Conservation (phyloP, 768 basidiomycete genomes). For the Exidia glandulosa region DNA sequence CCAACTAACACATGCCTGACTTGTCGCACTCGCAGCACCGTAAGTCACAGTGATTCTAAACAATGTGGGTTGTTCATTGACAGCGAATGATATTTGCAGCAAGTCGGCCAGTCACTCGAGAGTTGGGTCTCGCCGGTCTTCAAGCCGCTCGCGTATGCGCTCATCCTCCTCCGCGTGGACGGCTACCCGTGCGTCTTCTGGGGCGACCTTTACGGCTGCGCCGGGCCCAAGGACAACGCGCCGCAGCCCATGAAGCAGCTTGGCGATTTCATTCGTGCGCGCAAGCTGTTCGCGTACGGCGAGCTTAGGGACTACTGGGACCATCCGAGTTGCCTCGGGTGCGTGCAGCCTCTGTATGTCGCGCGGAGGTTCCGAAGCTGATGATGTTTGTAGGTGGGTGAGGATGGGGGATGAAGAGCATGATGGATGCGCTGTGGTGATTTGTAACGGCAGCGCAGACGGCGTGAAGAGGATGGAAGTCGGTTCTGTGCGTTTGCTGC, state of each 20-base stretch:
- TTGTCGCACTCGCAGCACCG: conserved; percentile 38
- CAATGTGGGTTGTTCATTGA: not conserved
- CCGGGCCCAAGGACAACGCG: conserved; percentile 2
- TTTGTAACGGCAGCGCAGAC: conserved; percentile 13
- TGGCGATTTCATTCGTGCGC: conserved; percentile 9
- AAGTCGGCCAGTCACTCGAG: conserved; percentile 10
- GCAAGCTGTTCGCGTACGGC: conserved; percentile 11
- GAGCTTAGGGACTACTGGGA: conserved; percentile 11
- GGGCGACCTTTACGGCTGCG: conserved; percentile 5
- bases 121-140: conserved; percentile 10
- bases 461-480: conserved; percentile 28
- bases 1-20: not conserved
- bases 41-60: too few relatives aligned
- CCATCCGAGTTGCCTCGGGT: conserved; percentile 11
- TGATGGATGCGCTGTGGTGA: conserved; percentile 12
- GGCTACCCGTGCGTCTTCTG: conserved; percentile 14
- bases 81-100: too few relatives aligned
- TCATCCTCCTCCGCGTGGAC: conserved; percentile 10
- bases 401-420: conserved; percentile 8
- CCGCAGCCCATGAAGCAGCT: conserved; percentile 9
- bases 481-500: conserved; percentile 15
- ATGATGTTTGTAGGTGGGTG: conserved; percentile 4
- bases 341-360: not conserved
- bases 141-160: conserved; percentile 12
- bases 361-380: not conserved